These are phyloP conservation scores for Geranomyces variabilis DNA, from an alignment of 192 early-diverging fungal species.

Conservation along the genomic window DNA sequence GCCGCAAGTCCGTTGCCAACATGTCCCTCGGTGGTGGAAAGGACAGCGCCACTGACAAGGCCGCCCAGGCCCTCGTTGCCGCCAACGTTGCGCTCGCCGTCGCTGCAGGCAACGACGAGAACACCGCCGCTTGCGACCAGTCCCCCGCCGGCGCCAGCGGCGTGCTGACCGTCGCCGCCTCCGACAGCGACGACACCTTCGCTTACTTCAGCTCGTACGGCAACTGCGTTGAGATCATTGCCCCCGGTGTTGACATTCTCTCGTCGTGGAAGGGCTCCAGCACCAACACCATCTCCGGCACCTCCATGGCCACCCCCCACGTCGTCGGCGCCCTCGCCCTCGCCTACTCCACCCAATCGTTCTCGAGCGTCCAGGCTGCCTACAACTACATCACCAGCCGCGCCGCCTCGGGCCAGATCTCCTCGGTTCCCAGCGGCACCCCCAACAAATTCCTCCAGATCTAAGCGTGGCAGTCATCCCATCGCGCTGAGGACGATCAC, in stretches of 20 bases:
- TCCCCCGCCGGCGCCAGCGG: conserved; percentile 49
- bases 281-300: conserved; percentile 68
- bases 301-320: conserved; percentile 60
- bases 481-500: too few species aligned
- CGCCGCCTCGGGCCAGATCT: conserved; percentile 17
- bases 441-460: conserved; percentile 42
- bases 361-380: conserved; percentile 10
- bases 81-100: conserved; percentile 53
- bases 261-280: conserved; percentile 41
- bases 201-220: conserved; percentile 59
- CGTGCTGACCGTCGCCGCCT: conserved; percentile 43
- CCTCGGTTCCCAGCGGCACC: conserved; percentile 19
- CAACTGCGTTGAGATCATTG: conserved; percentile 64
- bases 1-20: conserved; percentile 31
- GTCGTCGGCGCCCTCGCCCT: conserved; percentile 59
- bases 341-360: conserved; percentile 13
- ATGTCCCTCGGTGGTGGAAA: conserved; percentile 82
- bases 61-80: conserved; percentile 34
- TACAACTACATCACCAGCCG: conserved; percentile 22
- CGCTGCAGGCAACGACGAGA: conserved; percentile 43
- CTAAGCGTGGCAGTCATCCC: too few species aligned
- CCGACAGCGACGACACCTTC: conserved; percentile 26
- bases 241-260: conserved; percentile 58
- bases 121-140: conserved; percentile 55
- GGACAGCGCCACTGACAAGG: conserved; percentile 65